These are phyloP conservation scores for Chlamydomonas schloesseri DNA, from an alignment of 139 green algal species.

Conservation along the genomic window DNA sequence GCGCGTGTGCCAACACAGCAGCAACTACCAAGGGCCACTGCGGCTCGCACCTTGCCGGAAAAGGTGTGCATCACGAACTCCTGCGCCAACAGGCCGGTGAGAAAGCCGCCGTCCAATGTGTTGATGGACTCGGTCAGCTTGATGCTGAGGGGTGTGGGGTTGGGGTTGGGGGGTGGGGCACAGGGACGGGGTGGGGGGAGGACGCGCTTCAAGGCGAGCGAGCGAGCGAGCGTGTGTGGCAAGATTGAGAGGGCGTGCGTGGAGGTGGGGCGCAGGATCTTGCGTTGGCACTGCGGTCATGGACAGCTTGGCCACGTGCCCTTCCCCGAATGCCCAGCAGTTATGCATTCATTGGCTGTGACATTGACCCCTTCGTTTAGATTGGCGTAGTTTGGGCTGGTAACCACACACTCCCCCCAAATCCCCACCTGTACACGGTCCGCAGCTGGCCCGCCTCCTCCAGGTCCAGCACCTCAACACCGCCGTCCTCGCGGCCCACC, in stretches of 20 bases:
- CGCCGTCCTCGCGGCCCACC: conserved; percentile 79
- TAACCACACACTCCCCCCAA: background rate
- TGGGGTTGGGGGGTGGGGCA: background rate
- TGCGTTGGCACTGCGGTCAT: too few relatives aligned
- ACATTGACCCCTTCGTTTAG: too few relatives aligned
- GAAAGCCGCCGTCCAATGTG: conserved; percentile 70
- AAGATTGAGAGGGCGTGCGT: background rate
- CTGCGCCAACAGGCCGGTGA: conserved; percentile 62
- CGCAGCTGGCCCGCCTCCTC: conserved; percentile 67
- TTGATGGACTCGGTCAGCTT: conserved; percentile 76
- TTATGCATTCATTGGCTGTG: too few relatives aligned
- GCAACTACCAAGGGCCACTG: too few relatives aligned
- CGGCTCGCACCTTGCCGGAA: conserved; percentile 72
- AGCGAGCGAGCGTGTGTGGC: too few relatives aligned
- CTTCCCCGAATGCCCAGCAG: too few relatives aligned
- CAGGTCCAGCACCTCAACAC: conserved; percentile 79
- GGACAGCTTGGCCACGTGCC: too few relatives aligned
- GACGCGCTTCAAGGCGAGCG: too few relatives aligned
- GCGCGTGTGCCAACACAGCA: too few relatives aligned
- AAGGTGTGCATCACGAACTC: conserved; percentile 84
- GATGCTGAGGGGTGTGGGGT: conserved; percentile 2
- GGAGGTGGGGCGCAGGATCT: too few relatives aligned
- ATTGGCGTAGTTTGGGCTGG: too few relatives aligned
- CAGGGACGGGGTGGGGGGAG: background rate
- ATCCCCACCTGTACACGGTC: conserved; percentile 48